Base-by-base conservation (phyloP, 2,329 filamentous ascomycete species). In the Neonectria faginata region DNA sequence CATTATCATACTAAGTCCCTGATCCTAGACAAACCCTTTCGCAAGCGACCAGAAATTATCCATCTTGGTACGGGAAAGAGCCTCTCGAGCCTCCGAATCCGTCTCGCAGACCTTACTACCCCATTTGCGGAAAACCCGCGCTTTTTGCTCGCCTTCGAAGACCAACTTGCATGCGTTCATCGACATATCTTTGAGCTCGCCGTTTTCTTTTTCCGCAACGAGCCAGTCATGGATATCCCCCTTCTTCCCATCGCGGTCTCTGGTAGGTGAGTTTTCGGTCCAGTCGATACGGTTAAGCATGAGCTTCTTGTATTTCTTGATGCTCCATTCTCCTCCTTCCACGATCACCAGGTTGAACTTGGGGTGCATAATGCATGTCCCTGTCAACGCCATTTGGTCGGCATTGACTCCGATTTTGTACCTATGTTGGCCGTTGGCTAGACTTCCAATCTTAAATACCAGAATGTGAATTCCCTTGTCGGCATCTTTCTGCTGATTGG, bases 201-300 rank as follows among this genome's bases (percentile, higher is more conserved):
- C 93, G 10, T 89, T 85, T 63, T 94, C 92, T 74, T 94, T 91
- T 74, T 96, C 88, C 1, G 92, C 89, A 65, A 90, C 87, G 52
- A 97, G 83, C 93, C 94, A 97, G 48, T 90, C 84, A 18, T 89
- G 88, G 51, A 89, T 84, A 1, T 87, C 86, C 63, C 87, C 88
- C 61, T 86, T 84, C 62, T 89, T 90, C 41, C 84, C 85, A 64
- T 89, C 85, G 54, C 84, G 85, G 45, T 88, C 81, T 42, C 85
- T 85, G 0, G 94, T 90, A 2, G 89, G 89, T 0, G 88, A 86
- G 72, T 97, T 97, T 76, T 98, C 94, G 2, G 91, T 92, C 96
- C 97, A 99, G 78, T 97, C 91, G 74, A 98, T 94, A 52, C 96
- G 93, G 71, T 95, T 91, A 47, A 97, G 84, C 92, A 99, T 94